These are phyloP conservation scores for Peronospora farinosa DNA, from an alignment of 352 stramenopile species.

Conservation along the genomic window DNA sequence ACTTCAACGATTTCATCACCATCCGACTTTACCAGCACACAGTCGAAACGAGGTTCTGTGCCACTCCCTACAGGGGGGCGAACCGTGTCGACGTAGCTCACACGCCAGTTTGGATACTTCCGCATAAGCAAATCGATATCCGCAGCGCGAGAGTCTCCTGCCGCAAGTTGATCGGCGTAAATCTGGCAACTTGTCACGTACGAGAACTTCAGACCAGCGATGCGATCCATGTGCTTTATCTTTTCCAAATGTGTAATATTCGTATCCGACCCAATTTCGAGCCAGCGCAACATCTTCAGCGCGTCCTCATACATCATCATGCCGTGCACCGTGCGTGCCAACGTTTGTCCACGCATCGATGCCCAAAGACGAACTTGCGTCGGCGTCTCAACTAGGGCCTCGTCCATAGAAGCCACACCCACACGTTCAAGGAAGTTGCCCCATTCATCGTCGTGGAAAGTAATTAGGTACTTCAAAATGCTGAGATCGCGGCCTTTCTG, in stretches of 20 bases:
- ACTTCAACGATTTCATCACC: slow-evolving; percentile 84
- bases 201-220: slow-evolving; percentile 82
- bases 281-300: slow-evolving; percentile 84
- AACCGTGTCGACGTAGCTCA: slow-evolving; percentile 86
- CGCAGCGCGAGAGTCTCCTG: slow-evolving; percentile 69
- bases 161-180: slow-evolving; percentile 75
- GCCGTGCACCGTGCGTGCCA: slow-evolving; percentile 79
- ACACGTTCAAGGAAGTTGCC: slow-evolving; percentile 84
- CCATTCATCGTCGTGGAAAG: slow-evolving; percentile 85
- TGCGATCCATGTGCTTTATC: slow-evolving; percentile 86
- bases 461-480: slow-evolving; percentile 86
- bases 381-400: slow-evolving; percentile 72
- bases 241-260: slow-evolving; percentile 83
- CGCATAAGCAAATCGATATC: slow-evolving; percentile 97
- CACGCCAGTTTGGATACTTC: slow-evolving; percentile 91
- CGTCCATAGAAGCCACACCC: slow-evolving; percentile 63
- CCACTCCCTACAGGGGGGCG: slow-evolving; percentile 55
- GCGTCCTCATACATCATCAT: slow-evolving; percentile 90
- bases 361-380: slow-evolving; percentile 84
- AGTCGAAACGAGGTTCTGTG: slow-evolving; percentile 70
- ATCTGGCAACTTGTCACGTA: slow-evolving; percentile 89
- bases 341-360: slow-evolving; percentile 80
- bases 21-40: slow-evolving; percentile 76
- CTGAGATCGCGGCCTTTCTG: slow-evolving; percentile 78
- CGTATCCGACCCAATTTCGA: slow-evolving; percentile 82